Evolutionary conservation across 352 stramenopile genomes (phyloP), one percentile per base, ranked within the genome.

Genomic region (Phytophthora pini): DNA sequence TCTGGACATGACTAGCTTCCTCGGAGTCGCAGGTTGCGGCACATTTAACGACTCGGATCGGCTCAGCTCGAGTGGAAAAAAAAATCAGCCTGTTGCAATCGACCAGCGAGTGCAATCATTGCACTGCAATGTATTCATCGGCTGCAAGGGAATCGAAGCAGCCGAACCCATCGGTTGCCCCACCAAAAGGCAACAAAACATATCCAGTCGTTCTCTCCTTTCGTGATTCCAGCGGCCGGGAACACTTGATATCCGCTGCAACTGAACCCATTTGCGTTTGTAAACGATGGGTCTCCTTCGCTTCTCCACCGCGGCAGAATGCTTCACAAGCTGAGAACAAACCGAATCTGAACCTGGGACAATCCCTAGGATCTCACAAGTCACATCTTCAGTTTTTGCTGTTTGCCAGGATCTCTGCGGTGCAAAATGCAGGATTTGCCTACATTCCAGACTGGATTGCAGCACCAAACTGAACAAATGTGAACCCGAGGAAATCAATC

Each of bases 181-280:
- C n/a, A 52, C 61, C 46, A 57, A 57, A 39, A 67, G 31, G 41
- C 41, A 47, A 24, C 26, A 51, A 34, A 4, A 34, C 31, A 4
- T 36, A 36, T 36, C 31, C 31, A 36, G 31, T 36, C 31, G 31
- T 36, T 36, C 31, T 36, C 31, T 36, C 6, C 29, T 32, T 4
- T 32, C 29, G 7, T 26, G 24, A 26, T 26, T 26, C 31, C 31
- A 12, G 38, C 15, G 2, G 1, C 8, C 15, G 38, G 38, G n/a
- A n/a, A 43, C 20, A 56, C 38, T 58, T 69, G 61, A 64, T 69
- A 69, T 65, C 20, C 13, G 41, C 54, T 29, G 17, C 26, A 36
- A 40, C 24, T 43, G 56, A 40, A 58, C 39, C 32, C 45, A 32
- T n/a, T 46, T 15, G 15, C 40, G 31, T 34, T 43, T 24, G 52